Conservation (phyloP, 1,284 basidiomycete genomes). For the Puccinia horiana region DNA sequence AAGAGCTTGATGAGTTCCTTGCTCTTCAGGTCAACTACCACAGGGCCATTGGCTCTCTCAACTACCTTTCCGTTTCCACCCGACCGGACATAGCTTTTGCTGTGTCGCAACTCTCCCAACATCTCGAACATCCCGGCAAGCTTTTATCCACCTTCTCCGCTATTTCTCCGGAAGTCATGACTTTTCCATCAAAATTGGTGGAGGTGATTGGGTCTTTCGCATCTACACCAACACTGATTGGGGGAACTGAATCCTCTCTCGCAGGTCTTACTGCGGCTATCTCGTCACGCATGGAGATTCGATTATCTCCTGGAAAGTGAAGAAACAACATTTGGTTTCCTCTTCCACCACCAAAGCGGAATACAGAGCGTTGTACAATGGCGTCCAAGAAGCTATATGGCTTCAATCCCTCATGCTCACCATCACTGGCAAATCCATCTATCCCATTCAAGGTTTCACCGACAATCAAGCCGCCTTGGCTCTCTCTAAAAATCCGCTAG, state of each 20-base stretch:
- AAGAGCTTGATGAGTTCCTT: background rate
- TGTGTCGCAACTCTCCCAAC: background rate
- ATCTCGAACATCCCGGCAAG: background rate
- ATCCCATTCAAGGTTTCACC: background rate
- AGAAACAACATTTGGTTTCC: background rate
- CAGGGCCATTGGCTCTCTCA: background rate
- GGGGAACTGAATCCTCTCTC: background rate
- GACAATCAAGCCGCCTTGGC: conserved; percentile 9
- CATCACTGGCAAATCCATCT: no score
- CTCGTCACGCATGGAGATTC: background rate
- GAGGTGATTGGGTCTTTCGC: background rate
- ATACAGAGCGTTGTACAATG: background rate
- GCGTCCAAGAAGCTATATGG: conserved; percentile 13
- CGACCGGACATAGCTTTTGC: background rate
- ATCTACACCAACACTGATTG: background rate
- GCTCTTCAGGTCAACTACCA: background rate
- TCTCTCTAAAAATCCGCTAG: background rate
- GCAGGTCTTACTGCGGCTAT: background rate
- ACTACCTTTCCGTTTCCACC: background rate
- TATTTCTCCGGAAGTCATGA: background rate
- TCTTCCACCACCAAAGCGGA: conserved; percentile 25
- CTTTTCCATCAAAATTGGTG: background rate
- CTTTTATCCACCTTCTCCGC: background rate
- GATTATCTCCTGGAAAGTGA: conserved; percentile 1
- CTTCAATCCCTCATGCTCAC: background rate